These are phyloP conservation scores for Naganishia vishniacii DNA, from an alignment of 768 basidiomycete species.

Conservation along the genomic window DNA sequence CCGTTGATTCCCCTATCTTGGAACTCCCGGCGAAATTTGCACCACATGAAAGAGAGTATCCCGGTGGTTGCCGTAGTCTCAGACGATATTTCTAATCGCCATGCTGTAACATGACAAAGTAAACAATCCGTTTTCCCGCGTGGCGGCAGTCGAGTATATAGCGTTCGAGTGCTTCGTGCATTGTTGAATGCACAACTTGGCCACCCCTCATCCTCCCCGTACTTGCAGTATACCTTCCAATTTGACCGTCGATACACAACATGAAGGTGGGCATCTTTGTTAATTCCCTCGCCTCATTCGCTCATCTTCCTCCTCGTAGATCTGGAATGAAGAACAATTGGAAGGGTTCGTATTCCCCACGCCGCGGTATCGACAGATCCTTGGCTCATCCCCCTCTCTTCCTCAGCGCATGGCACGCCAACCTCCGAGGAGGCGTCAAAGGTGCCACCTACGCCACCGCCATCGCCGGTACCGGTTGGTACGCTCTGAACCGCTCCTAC, in stretches of 20 bases:
- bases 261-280: slow-evolving; percentile 2
- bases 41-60: no score
- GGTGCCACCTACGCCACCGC: slow-evolving; percentile 35
- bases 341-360: background rate
- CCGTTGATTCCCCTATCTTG: no score
- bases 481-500: slow-evolving; percentile 30
- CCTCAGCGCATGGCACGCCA: slow-evolving; percentile 32
- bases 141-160: slow-evolving; percentile 8
- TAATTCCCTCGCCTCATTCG: background rate
- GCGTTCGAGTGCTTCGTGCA: background rate
- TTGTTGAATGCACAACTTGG: background rate
- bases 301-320: background rate
- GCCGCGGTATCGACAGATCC: background rate
- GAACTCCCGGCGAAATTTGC: no score
- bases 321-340: slow-evolving; percentile 15
- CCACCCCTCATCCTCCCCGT: background rate
- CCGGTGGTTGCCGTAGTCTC: slow-evolving; percentile 5
- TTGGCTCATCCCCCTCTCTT: no score
- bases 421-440: slow-evolving; percentile 36
- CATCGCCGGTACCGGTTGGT: slow-evolving; percentile 33
- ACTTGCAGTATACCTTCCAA: background rate
- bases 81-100: no score
- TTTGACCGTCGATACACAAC: background rate
- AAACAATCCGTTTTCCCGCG: slow-evolving; percentile 6
- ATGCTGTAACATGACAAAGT: slow-evolving; percentile 19